Evolutionary conservation across 768 basidiomycete species (phyloP).

Genomic region (Imleria badia): DNA sequence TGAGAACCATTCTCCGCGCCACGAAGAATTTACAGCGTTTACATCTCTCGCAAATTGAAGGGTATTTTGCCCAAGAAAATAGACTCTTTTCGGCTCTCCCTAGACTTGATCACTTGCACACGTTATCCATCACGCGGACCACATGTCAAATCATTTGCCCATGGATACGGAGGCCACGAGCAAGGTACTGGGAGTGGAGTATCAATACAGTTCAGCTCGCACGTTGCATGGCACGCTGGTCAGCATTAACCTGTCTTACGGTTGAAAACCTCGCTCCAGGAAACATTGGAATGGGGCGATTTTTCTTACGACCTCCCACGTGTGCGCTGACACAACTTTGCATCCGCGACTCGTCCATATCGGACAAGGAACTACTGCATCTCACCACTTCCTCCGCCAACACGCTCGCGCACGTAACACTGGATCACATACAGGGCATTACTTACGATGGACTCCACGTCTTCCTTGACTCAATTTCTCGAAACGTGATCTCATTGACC

Average conservation of each 20-base stretch:
- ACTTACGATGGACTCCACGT: neutral
- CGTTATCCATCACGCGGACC: neutral
- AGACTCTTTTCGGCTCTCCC: neutral
- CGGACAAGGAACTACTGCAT: neutral
- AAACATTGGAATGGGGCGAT: neutral
- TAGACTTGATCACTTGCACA: neutral
- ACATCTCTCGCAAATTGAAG: neutral
- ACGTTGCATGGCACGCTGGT: neutral
- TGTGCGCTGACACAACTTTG: slow-evolving; percentile 1
- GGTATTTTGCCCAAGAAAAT: neutral
- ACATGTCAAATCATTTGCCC: too few relatives aligned
- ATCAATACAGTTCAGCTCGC: neutral
- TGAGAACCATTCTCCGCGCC: neutral
- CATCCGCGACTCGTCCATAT: neutral
- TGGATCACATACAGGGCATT: neutral
- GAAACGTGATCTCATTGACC: neutral
- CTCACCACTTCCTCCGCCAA: slow-evolving; percentile 1
- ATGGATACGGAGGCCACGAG: too few relatives aligned
- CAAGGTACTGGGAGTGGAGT: too few relatives aligned
- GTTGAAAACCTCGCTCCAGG: neutral
- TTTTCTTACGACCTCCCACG: neutral
- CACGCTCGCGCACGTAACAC: neutral
- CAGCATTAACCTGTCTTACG: neutral
- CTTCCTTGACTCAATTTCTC: neutral
- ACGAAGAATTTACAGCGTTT: slow-evolving; percentile 1